These are phyloP conservation scores for Umbellularia californica DNA, from an alignment of 164 flowering plant genomes.

Conservation along the genomic window DNA sequence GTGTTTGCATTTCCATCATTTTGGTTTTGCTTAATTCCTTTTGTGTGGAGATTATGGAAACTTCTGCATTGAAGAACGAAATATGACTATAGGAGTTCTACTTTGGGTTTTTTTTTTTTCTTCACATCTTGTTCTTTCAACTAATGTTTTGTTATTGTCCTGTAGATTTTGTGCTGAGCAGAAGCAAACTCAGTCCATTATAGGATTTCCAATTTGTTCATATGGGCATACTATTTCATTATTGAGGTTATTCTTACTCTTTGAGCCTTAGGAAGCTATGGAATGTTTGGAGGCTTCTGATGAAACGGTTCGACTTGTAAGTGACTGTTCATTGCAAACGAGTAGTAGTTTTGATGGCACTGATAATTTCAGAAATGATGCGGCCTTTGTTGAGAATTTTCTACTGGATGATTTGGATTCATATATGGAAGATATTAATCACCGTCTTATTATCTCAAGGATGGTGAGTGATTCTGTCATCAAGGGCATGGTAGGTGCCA, in stretches of 20 bases:
- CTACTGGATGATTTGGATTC: slow-evolving; percentile 69
- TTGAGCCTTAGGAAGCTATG: background rate
- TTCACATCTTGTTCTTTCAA: background rate
- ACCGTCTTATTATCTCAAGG: slow-evolving; percentile 62
- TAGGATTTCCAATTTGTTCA: background rate
- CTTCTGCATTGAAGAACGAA: background rate
- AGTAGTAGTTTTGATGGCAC: slow-evolving; percentile 22
- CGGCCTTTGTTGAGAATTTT: background rate
- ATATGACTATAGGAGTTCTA: background rate
- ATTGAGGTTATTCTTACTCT: background rate
- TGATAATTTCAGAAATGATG: slow-evolving; percentile 30
- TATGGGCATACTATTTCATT: background rate
- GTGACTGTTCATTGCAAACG: slow-evolving; percentile 16
- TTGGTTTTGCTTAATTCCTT: no score
- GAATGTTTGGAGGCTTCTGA: slow-evolving; percentile 15
- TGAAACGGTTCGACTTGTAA: background rate
- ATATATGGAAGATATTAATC: slow-evolving; percentile 57
- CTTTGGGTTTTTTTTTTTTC: background rate
- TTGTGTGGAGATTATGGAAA: no score
- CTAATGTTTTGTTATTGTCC: background rate
- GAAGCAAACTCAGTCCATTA: background rate
- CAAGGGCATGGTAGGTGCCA: slow-evolving; percentile 72
- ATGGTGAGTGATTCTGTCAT: slow-evolving; percentile 82
- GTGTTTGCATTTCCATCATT: no score
- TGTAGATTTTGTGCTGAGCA: background rate